Percentiles rank a stretch among this genome's conserved stretches.
Evolutionary conservation across 1,139 yeast genomes (phyloP).

Genomic region (Pichiaceae sp.): DNA sequence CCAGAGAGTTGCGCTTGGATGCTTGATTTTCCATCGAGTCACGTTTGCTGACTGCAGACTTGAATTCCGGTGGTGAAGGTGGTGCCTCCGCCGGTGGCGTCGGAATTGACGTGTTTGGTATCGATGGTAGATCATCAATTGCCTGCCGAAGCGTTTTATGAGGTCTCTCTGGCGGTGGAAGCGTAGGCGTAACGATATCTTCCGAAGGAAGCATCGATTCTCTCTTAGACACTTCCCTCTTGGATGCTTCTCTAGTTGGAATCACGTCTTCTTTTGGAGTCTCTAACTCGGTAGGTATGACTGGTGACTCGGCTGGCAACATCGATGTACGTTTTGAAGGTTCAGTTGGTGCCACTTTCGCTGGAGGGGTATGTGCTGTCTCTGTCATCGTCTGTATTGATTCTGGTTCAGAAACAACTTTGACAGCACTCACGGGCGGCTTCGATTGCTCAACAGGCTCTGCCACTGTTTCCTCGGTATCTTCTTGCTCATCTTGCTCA

Average conservation of each 20-base stretch:
- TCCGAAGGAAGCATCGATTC: conserved; percentile 3
- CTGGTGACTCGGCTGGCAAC: too few species aligned
- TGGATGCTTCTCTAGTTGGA: conserved; percentile 5
- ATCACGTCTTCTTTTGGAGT: too few species aligned
- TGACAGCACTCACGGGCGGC: not conserved
- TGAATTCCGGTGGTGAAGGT: conserved; percentile 2
- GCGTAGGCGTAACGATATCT: conserved; percentile 5
- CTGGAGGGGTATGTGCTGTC: too few species aligned
- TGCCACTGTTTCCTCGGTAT: not conserved
- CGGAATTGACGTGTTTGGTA: not conserved
- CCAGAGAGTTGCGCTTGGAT: too few species aligned
- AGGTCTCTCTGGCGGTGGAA: not conserved
- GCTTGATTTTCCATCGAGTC: too few species aligned
- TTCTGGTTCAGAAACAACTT: too few species aligned
- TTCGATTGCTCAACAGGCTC: not conserved
- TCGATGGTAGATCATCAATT: not conserved
- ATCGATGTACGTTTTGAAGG: too few species aligned
- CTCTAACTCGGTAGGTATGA: too few species aligned
- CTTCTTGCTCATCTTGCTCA: not conserved
- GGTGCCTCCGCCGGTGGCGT: not conserved
- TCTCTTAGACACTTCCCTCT: conserved; percentile 3
- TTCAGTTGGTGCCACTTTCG: too few species aligned
- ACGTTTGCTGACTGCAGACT: too few species aligned
- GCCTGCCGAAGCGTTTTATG: not conserved
- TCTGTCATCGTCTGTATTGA: too few species aligned